Evolutionary conservation across 768 basidiomycete genomes (phyloP).

Genomic region (Cytidiella melzeri): DNA sequence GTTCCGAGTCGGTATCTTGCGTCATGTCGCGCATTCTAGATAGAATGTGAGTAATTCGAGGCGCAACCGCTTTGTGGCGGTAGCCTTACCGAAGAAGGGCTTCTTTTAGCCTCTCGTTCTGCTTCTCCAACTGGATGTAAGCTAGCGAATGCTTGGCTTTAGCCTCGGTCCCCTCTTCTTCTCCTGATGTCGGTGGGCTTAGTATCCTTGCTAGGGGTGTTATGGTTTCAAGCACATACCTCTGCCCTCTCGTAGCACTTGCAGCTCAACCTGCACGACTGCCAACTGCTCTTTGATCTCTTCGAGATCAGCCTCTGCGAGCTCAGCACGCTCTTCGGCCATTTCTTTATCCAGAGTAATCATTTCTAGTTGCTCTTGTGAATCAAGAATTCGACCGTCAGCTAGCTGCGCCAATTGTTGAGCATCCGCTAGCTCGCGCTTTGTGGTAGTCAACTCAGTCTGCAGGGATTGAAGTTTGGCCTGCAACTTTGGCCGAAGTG

Average conservation of each 20-base stretch:
- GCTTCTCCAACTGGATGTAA: conserved; percentile 88
- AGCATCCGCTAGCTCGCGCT: conserved; percentile 72
- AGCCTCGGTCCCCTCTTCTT: conserved; percentile 25
- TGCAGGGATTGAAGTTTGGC: conserved; percentile 80
- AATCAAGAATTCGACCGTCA: conserved; percentile 66
- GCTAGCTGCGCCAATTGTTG: conserved; percentile 68
- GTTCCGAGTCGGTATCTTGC: conserved; percentile 81
- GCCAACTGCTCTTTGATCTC: conserved; percentile 74
- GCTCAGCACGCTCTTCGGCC: conserved; percentile 87
- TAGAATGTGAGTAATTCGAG: not conserved
- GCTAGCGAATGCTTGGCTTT: conserved; percentile 53
- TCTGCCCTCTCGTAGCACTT: conserved; percentile 61
- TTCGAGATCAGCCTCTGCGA: conserved; percentile 71
- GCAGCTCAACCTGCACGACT: conserved; percentile 77
- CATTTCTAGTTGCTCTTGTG: conserved; percentile 92
- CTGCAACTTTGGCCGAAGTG: conserved; percentile 85
- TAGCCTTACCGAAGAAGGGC: conserved; percentile 70
- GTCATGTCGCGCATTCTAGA: conserved; percentile 83
- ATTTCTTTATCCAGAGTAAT: conserved; percentile 93
- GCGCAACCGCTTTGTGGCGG: not conserved
- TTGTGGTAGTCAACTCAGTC: conserved; percentile 68
- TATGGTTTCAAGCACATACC: conserved; percentile 12
- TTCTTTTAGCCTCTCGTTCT: conserved; percentile 93
- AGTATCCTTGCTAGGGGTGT: not conserved
- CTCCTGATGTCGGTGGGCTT: conserved; percentile 13